Evolutionary conservation across 441 rosid genomes (phyloP).

Genomic region (Brassica balearica): DNA sequence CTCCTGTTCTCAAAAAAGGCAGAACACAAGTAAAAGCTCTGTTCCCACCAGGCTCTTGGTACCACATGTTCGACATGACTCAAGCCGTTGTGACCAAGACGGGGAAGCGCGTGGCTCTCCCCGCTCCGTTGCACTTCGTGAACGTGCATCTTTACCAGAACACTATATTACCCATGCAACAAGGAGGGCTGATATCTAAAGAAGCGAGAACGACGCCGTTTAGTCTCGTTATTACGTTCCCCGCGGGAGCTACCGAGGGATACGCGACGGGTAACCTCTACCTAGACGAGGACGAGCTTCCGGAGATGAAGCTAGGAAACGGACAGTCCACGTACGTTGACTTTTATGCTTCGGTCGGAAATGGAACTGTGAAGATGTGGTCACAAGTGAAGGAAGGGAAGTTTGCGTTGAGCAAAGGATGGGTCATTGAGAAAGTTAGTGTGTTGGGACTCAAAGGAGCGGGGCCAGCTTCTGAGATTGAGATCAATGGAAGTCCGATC

Average conservation of each 20-base stretch:
- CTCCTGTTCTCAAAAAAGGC: slow-evolving; percentile 90
- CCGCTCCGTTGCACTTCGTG: slow-evolving; percentile 79
- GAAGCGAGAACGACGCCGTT: slow-evolving; percentile 88
- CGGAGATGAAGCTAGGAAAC: slow-evolving; percentile 82
- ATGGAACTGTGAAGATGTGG: slow-evolving; percentile 82
- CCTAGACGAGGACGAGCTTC: slow-evolving; percentile 88
- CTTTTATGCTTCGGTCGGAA: slow-evolving; percentile 45
- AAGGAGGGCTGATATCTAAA: slow-evolving; percentile 82
- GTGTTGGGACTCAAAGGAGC: slow-evolving; percentile 73
- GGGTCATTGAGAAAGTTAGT: slow-evolving; percentile 67
- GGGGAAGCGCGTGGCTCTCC: slow-evolving; percentile 65
- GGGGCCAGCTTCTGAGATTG: slow-evolving; percentile 50
- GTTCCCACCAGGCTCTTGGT: slow-evolving; percentile 96
- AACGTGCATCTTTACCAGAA: slow-evolving; percentile 88
- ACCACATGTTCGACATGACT: slow-evolving; percentile 78
- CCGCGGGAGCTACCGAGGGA: slow-evolving; percentile 62
- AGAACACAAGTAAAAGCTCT: slow-evolving; percentile 72
- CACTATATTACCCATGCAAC: slow-evolving; percentile 91
- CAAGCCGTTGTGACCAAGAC: slow-evolving; percentile 57
- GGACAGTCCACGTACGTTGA: slow-evolving; percentile 60
- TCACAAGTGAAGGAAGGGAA: slow-evolving; percentile 78
- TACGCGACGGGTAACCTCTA: slow-evolving; percentile 76
- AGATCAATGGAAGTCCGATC: slow-evolving; percentile 53
- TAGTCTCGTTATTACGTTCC: slow-evolving; percentile 75
- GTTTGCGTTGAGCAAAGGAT: slow-evolving; percentile 77